Evolutionary conservation across 2,329 filamentous ascomycete species (phyloP).

Genomic region (Myriangium duriaei): DNA sequence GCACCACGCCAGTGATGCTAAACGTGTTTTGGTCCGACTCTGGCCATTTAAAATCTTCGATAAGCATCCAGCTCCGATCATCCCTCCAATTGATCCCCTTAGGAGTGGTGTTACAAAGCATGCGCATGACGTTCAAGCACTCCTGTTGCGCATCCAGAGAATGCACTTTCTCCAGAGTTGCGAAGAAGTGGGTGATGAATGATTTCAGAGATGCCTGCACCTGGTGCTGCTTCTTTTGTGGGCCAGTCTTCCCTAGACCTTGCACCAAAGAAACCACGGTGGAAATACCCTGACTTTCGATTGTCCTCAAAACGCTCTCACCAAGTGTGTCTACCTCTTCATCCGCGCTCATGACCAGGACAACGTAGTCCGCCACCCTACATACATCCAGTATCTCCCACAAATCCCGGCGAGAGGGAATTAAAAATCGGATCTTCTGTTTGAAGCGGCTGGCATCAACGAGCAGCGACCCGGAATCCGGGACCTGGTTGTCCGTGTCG

Average conservation of each 20-base stretch:
- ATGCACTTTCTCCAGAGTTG: slow-evolving; percentile 80
- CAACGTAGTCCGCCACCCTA: slow-evolving; percentile 77
- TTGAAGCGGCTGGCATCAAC: slow-evolving; percentile 82
- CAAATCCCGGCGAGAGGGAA: slow-evolving; percentile 59
- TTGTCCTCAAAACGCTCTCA: slow-evolving; percentile 70
- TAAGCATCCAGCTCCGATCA: slow-evolving; percentile 87
- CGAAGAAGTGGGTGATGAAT: slow-evolving; percentile 90
- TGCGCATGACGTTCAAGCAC: slow-evolving; percentile 78
- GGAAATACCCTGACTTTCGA: slow-evolving; percentile 89
- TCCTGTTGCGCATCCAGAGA: slow-evolving; percentile 82
- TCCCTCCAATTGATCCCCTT: slow-evolving; percentile 95
- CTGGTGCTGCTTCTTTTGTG: slow-evolving; percentile 63
- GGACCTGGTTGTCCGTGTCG: slow-evolving; percentile 57
- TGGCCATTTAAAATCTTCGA: slow-evolving; percentile 68
- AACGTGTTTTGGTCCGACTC: slow-evolving; percentile 30
- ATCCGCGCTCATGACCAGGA: slow-evolving; percentile 71
- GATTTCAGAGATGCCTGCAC: slow-evolving; percentile 76
- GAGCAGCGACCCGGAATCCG: slow-evolving; percentile 42
- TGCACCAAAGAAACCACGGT: slow-evolving; percentile 72
- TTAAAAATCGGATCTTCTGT: slow-evolving; percentile 80
- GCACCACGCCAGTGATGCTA: slow-evolving; percentile 64
- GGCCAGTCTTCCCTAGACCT: slow-evolving; percentile 63
- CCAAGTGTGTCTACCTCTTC: slow-evolving; percentile 76
- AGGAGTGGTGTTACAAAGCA: slow-evolving; percentile 79
- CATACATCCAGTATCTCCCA: slow-evolving; percentile 72